Evolutionary conservation across 1,284 basidiomycete species (phyloP).

Genomic region (Pseudozyma hubeiensis): DNA sequence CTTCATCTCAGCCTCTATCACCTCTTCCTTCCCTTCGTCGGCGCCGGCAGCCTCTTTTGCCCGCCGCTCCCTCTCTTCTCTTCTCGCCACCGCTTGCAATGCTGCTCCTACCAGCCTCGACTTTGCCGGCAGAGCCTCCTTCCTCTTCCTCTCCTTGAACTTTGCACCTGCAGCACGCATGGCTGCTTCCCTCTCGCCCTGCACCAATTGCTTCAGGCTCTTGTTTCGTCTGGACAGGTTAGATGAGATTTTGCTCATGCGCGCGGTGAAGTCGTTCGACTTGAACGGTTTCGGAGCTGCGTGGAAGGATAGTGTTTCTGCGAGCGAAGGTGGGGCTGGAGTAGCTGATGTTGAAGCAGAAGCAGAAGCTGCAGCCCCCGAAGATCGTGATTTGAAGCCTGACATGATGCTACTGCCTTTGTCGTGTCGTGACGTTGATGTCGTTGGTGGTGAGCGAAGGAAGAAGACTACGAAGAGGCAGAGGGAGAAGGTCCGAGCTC

Average conservation of each 20-base stretch:
- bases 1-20: background rate
- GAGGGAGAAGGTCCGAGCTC: constrained; percentile 6
- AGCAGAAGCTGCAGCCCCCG: constrained; percentile 11
- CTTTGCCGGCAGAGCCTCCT: constrained; percentile 22
- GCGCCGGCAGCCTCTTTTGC: constrained; percentile 15
- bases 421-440: too few species aligned
- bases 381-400: constrained; percentile 15
- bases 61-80: constrained; percentile 37
- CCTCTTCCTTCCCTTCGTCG: background rate
- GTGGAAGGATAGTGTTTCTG: constrained; percentile 51
- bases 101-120: constrained; percentile 41
- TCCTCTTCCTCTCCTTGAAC: constrained; percentile 43
- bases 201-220: constrained; percentile 62
- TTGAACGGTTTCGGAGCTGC: constrained; percentile 50
- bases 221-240: constrained; percentile 57
- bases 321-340: constrained; percentile 35
- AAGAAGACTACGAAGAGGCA: background rate
- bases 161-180: constrained; percentile 41
- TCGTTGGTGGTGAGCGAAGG: too few species aligned
- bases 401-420: constrained; percentile 4
- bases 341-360: constrained; percentile 30
- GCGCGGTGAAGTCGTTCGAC: constrained; percentile 28
- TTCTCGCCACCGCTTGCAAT: constrained; percentile 31
- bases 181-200: constrained; percentile 56
- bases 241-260: constrained; percentile 44